Evolutionary conservation across 768 basidiomycete species (phyloP), one percentile per base, ranked within the genome.

Genomic region (Cyathus striatus): DNA sequence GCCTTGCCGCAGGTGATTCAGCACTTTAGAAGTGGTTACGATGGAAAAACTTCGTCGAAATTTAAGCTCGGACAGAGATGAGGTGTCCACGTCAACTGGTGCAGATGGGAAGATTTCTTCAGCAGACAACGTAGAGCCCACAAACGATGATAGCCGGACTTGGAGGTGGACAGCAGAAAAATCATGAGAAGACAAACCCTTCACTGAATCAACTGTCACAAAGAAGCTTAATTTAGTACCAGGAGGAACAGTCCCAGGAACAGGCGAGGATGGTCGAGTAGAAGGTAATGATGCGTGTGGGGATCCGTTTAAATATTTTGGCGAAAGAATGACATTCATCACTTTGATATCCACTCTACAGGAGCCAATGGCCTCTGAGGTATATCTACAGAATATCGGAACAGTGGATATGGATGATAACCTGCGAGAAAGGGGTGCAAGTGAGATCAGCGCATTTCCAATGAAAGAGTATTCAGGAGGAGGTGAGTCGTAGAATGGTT

Each of bases 371-470:
- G 94, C 94, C 58, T 97, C 95, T 37, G 90, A 78, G 1, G 93
- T 96, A 56, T 94, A 95, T 23, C 88, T 81, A 57, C 91, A 95
- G 60, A 91, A 90, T 56, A 99, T 92, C 1, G 93, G 92, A 13
- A 89, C 79, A 0, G 74, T 78, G n/a, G 80, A 81, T 2, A 76
- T 73, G 1, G 83, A 86, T 2, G 89, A 85, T 26, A 90, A 66
- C 42, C 81, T 74, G 32, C 90, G 82, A 10, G 80, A 82, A 36
- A 98, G 72, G 2, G 92, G 83, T 0, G 86, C 80, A 20, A 99
- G 73, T 12, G 90, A 88, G 42, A 94, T 70, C 23, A 88, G 64
- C 1, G 89, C 86, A 53, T 89, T 86, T 44, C 94, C 96, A 43
- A 99, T 83, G 61, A 94, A 95, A 5, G 92, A 95, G 60, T 88